Evolutionary conservation across 805 yeast genomes (phyloP).

Genomic region (Brettanomyces nanus): DNA sequence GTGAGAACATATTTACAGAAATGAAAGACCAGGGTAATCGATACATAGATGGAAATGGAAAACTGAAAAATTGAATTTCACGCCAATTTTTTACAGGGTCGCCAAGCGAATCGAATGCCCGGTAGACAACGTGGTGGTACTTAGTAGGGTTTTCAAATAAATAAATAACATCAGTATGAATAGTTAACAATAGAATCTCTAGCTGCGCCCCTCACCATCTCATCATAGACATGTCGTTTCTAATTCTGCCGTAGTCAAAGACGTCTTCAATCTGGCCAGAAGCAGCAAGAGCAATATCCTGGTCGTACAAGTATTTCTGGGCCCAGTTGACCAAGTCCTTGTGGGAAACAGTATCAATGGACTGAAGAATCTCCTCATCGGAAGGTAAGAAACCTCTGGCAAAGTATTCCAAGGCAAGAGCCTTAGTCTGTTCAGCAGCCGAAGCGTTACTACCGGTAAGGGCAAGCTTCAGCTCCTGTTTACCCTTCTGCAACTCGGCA

Average conservation of each 20-base stretch:
- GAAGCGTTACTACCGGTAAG: constrained; percentile 39
- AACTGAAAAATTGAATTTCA: too few relatives aligned
- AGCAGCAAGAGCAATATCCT: constrained; percentile 75
- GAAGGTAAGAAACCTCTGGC: constrained; percentile 57
- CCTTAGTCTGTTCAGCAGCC: constrained; percentile 34
- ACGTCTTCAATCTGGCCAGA: constrained; percentile 81
- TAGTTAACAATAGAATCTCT: too few relatives aligned
- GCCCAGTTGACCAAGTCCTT: constrained; percentile 68
- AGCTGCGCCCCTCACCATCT: constrained; percentile 75
- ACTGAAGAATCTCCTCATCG: constrained; percentile 47
- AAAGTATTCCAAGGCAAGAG: constrained; percentile 50
- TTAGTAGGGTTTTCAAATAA: too few relatives aligned
- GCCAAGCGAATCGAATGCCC: too few relatives aligned
- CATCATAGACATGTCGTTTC: constrained; percentile 86
- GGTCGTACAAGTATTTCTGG: constrained; percentile 68
- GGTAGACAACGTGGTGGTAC: too few relatives aligned
- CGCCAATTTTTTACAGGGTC: too few relatives aligned
- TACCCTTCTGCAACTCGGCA: constrained; percentile 72
- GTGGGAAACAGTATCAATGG: constrained; percentile 56
- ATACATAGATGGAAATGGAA: not conserved
- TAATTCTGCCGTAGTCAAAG: constrained; percentile 76
- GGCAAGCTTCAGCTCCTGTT: constrained; percentile 59
- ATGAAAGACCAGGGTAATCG: not conserved
- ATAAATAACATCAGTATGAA: not conserved
- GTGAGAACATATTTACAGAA: too few relatives aligned